Evolutionary conservation across 2,329 filamentous ascomycete species (phyloP).

Genomic region (Tolypocladium pustulatum): DNA sequence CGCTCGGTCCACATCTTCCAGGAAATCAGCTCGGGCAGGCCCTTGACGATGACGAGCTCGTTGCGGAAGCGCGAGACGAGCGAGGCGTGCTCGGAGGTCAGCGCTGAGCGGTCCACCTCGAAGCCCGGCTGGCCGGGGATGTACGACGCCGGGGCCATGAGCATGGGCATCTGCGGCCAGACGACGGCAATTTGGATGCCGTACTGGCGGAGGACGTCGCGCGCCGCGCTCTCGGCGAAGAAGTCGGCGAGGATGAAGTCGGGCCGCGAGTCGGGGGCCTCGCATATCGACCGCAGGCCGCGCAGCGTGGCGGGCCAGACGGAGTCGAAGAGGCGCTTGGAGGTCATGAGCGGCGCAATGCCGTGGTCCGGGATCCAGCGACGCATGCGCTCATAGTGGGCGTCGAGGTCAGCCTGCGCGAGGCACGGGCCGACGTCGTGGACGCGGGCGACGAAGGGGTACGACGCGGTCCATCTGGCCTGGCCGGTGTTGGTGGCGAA

Average conservation of each 20-base stretch:
- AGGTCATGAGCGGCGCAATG: constrained; percentile 18
- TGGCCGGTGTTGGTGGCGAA: constrained; percentile 27
- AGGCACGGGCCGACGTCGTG: constrained; percentile 20
- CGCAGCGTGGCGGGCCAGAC: constrained; percentile 22
- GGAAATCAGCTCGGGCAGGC: constrained; percentile 16
- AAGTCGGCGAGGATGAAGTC: constrained; percentile 32
- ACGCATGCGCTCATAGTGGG: constrained; percentile 24
- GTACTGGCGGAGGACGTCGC: constrained; percentile 27
- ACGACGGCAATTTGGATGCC: constrained; percentile 26
- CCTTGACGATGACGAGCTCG: constrained; percentile 16
- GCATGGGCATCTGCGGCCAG: constrained; percentile 30
- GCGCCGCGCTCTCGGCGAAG: constrained; percentile 26
- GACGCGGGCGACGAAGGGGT: constrained; percentile 19
- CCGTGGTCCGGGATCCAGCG: constrained; percentile 20
- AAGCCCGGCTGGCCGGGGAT: constrained; percentile 31
- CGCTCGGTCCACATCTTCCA: constrained; percentile 17
- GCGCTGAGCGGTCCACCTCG: constrained; percentile 19
- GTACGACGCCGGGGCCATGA: constrained; percentile 24
- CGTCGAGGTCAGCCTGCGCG: constrained; percentile 15
- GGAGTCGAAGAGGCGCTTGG: constrained; percentile 26
- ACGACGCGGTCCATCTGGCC: constrained; percentile 19
- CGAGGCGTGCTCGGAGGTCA: constrained; percentile 27
- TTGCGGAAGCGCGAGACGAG: constrained; percentile 24
- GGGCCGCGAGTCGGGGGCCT: constrained; percentile 11
- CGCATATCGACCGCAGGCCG: constrained; percentile 5